Evolutionary conservation across 345 rosid species (phyloP).

Genomic region (Hirschfeldia incana): DNA sequence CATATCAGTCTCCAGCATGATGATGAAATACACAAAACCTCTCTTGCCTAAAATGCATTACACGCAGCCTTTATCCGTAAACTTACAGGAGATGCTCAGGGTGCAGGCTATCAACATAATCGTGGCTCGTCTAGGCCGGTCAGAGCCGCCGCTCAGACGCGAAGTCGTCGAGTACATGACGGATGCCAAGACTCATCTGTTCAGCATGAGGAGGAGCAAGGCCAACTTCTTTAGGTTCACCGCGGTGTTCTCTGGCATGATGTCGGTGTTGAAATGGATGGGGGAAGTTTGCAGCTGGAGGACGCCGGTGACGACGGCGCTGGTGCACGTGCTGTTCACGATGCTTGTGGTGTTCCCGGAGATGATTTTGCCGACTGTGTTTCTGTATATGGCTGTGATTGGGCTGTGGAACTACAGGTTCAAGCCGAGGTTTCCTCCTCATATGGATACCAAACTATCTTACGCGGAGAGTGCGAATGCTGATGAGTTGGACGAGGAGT

Average conservation of each 20-base stretch:
- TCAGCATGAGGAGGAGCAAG: conserved; percentile 60
- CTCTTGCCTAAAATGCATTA: conserved; percentile 55
- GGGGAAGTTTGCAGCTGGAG: conserved; percentile 51
- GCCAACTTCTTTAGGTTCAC: conserved; percentile 53
- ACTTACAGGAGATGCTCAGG: conserved; percentile 39
- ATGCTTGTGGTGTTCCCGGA: conserved; percentile 42
- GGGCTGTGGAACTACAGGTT: conserved; percentile 43
- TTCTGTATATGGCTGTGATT: conserved; percentile 43
- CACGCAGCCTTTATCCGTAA: conserved; percentile 41
- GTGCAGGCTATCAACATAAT: conserved; percentile 36
- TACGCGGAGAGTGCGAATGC: conserved; percentile 55
- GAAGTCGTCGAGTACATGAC: conserved; percentile 61
- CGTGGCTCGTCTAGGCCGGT: conserved; percentile 42
- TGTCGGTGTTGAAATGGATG: conserved; percentile 47
- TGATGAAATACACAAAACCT: conserved; percentile 50
- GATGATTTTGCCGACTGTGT: conserved; percentile 47
- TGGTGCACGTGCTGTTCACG: conserved; percentile 39
- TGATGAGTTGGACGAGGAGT: conserved; percentile 94
- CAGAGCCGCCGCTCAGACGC: conserved; percentile 55
- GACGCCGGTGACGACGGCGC: conserved; percentile 43
- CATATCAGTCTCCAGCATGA: conserved; percentile 39
- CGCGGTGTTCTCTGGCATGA: conserved; percentile 29
- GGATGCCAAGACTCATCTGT: conserved; percentile 32
- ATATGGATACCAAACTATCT: conserved; percentile 79
- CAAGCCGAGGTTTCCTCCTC: conserved; percentile 69